phyloP scores from a whole-genome alignment of 75 land plant species.

The Sequoiadendron giganteum region DNA sequence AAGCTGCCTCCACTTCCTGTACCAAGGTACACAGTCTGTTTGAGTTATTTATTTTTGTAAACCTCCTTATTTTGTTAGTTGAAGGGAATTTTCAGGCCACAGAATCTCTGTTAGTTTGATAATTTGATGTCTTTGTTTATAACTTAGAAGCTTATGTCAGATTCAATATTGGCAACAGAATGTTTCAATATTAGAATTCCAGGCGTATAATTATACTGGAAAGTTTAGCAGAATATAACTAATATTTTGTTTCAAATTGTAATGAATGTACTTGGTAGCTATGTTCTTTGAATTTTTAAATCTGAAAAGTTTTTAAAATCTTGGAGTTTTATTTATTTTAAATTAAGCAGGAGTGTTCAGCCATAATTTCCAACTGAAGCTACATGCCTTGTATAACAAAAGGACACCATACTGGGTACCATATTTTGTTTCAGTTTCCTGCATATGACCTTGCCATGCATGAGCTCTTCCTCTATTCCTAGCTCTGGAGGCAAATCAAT shows the following conservation, averaged over 20 bases:
- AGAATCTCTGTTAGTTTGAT: background rate
- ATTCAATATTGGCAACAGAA: background rate
- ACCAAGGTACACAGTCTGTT: conserved; percentile 60
- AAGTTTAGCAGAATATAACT: background rate
- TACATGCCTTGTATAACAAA: background rate
- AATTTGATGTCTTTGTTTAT: background rate
- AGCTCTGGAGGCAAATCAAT: background rate
- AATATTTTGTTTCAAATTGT: background rate
- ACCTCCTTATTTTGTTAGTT: background rate
- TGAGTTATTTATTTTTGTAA: background rate
- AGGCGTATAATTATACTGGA: background rate
- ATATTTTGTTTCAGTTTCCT: background rate
- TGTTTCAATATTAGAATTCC: background rate
- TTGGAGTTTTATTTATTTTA: background rate
- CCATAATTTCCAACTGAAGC: background rate
- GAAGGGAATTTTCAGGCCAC: background rate
- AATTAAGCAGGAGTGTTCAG: background rate
- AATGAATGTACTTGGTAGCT: background rate
- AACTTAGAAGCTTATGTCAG: background rate
- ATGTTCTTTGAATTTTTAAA: background rate
- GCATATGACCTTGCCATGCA: no score
- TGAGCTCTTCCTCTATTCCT: background rate
- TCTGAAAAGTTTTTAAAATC: background rate
- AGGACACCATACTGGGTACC: background rate
- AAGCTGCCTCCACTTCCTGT: conserved; percentile 69